A percentile compares a stretch with the other conserved stretches of the same genome.
Conservation (phyloP, 331 rosid genomes). For the Cydonia oblonga region DNA sequence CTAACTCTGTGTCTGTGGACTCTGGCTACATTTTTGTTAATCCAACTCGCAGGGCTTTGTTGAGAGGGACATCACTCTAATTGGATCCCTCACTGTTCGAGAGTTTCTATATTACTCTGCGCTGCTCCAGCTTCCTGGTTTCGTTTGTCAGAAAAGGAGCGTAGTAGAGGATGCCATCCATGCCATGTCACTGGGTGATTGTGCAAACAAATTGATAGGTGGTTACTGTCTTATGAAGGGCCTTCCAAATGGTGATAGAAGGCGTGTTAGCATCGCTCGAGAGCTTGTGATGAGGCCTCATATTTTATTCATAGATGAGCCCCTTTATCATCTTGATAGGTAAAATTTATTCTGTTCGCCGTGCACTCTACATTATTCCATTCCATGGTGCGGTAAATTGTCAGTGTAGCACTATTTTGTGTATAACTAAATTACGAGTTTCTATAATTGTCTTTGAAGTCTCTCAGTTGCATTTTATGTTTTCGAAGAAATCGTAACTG, state of each 20-base stretch:
- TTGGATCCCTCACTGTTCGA: conserved; percentile 93
- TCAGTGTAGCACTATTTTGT: no score
- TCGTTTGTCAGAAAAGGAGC: conserved; percentile 82
- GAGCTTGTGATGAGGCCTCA: conserved; percentile 98
- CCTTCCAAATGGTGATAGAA: conserved; percentile 84
- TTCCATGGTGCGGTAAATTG: no score
- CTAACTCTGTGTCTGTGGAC: background rate
- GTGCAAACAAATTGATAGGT: conserved; percentile 87
- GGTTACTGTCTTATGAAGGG: conserved; percentile 98
- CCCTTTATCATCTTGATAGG: conserved; percentile 94
- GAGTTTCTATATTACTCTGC: conserved; percentile 93
- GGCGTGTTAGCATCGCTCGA: conserved; percentile 87
- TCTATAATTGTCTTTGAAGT: background rate
- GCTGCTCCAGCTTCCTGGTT: conserved; percentile 90
- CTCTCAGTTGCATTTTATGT: background rate
- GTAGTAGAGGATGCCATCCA: conserved; percentile 95
- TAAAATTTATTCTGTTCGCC: conserved; percentile 6
- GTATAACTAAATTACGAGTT: background rate
- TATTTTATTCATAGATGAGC: conserved; percentile 85
- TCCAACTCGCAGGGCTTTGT: conserved; percentile 70
- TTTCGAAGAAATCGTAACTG: background rate
- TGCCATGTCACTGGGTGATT: conserved; percentile 86
- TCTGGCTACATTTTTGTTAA: conserved; percentile 1
- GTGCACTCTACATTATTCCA: background rate
- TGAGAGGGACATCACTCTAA: conserved; percentile 76